Percentiles rank a stretch among this genome's conserved stretches.
These are phyloP conservation scores for Arthrocladium fulminans DNA, from an alignment of 2,329 filamentous ascomycete genomes.

Conservation along the genomic window DNA sequence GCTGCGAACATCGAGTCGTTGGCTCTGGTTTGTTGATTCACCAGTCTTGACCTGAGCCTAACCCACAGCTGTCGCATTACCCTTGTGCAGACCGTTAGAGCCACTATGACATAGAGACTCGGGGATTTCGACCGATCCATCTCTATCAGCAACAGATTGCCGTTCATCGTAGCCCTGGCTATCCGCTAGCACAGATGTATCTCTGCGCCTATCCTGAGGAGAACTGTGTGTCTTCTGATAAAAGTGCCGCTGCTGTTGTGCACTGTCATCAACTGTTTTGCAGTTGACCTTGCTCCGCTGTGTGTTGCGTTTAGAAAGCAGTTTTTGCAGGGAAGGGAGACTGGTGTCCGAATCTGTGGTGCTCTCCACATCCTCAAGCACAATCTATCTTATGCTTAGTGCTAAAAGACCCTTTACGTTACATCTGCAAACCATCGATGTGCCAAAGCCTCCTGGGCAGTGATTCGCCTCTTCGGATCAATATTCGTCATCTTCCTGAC, in stretches of 20 bases:
- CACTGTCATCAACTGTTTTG: conserved; percentile 1
- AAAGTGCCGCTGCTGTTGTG: not conserved
- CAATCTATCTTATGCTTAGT: not conserved
- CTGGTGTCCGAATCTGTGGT: conserved; percentile 2
- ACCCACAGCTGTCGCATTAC: not conserved
- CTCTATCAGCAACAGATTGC: conserved; percentile 44
- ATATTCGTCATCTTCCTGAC: conserved; percentile 26
- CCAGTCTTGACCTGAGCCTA: not conserved
- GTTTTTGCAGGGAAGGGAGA: conserved; percentile 1
- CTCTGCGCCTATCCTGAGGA: too few relatives aligned
- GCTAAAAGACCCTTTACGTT: not conserved
- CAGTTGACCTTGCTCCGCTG: not conserved
- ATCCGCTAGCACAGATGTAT: too few relatives aligned
- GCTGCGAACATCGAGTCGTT: not conserved
- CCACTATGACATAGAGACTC: conserved; percentile 1
- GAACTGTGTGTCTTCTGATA: too few relatives aligned
- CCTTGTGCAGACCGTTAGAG: conserved; percentile 1
- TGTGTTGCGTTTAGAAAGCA: not conserved
- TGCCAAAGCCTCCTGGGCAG: conserved; percentile 26
- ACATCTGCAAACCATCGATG: conserved; percentile 25
- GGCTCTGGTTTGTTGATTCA: not conserved
- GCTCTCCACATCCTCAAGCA: too few relatives aligned
- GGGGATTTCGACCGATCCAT: conserved; percentile 1
- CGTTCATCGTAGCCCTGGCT: conserved; percentile 57
- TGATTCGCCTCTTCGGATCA: conserved; percentile 27